Conservation (phyloP, 495 filamentous ascomycete genomes). For the Penicillium nucicola region DNA sequence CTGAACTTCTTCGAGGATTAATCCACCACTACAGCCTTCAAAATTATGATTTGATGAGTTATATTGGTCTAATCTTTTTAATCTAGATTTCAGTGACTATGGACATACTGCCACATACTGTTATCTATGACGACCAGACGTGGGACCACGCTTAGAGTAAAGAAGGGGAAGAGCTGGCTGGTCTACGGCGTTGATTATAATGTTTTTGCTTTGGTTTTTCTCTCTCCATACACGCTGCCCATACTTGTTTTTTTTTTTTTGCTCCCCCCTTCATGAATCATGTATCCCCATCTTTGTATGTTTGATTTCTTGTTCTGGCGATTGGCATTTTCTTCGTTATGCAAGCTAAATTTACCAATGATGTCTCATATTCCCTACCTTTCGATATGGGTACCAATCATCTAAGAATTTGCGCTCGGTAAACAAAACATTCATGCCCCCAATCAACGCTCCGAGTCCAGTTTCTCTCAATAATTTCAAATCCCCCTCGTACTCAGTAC, state of each 20-base stretch:
- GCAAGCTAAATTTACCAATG: background rate
- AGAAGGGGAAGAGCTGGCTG: background rate
- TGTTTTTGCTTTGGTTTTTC: background rate
- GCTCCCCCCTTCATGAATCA: slow-evolving; percentile 24
- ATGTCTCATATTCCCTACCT: background rate
- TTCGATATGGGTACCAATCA: background rate
- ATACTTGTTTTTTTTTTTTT: slow-evolving; percentile 12
- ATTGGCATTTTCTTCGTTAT: background rate
- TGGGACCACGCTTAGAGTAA: slow-evolving; percentile 7
- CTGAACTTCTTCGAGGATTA: slow-evolving; percentile 81
- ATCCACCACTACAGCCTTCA: background rate
- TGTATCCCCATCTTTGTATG: slow-evolving; percentile 19
- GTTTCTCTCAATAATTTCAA: no score
- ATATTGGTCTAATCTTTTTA: background rate
- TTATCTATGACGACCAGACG: background rate
- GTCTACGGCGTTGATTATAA: background rate
- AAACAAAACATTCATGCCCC: no score
- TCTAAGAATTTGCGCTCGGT: no score
- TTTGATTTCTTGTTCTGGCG: background rate
- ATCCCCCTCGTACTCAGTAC: no score
- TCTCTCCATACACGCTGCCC: background rate
- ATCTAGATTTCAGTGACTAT: slow-evolving; percentile 1
- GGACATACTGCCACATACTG: background rate
- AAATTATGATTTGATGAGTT: slow-evolving; percentile 6
- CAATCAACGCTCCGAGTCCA: no score